A percentile compares a stretch with the other conserved stretches of the same genome.
Conservation (phyloP, 75 land plant species). For the Pinus tabuliformis region DNA sequence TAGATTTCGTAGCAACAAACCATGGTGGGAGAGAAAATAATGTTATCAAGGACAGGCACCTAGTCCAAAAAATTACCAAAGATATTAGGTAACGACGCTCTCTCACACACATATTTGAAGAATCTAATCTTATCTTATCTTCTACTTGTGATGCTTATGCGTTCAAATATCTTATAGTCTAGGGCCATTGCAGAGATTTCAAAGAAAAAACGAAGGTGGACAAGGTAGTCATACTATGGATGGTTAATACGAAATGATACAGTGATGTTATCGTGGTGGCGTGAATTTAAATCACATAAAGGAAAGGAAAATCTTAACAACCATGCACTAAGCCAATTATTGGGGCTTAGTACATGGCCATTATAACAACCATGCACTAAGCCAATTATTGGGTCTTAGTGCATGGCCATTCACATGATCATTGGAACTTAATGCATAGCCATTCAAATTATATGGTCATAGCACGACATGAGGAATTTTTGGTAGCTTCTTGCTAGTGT, state of each 20-base stretch:
- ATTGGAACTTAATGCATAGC: too few species aligned
- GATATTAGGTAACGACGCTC: conserved; percentile 30
- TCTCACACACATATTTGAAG: too few species aligned
- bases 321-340: too few species aligned
- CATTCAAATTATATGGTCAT: too few species aligned
- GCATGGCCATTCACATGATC: too few species aligned
- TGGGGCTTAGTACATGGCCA: too few species aligned
- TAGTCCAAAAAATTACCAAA: conserved; percentile 30
- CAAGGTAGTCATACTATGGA: conserved; percentile 48
- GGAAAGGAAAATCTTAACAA: too few species aligned
- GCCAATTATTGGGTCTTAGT: too few species aligned
- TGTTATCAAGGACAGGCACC: conserved; percentile 40
- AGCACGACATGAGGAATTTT: too few species aligned
- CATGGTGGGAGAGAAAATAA: conserved; percentile 44
- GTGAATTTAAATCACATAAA: conserved; percentile 49
- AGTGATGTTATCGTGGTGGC: conserved; percentile 54
- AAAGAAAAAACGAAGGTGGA: conserved; percentile 44
- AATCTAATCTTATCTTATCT: too few species aligned
- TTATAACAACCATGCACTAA: too few species aligned
- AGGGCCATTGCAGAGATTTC: conserved; percentile 15
- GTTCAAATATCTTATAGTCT: neutral
- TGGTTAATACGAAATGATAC: conserved; percentile 51
- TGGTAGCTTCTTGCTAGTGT: too few species aligned
- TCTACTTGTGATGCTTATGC: neutral
- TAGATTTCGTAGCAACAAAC: conserved; percentile 53